Evolutionary conservation across 140 eudicot species (phyloP), one percentile per base, ranked within the genome.

Genomic region (Senecio squalidus): DNA sequence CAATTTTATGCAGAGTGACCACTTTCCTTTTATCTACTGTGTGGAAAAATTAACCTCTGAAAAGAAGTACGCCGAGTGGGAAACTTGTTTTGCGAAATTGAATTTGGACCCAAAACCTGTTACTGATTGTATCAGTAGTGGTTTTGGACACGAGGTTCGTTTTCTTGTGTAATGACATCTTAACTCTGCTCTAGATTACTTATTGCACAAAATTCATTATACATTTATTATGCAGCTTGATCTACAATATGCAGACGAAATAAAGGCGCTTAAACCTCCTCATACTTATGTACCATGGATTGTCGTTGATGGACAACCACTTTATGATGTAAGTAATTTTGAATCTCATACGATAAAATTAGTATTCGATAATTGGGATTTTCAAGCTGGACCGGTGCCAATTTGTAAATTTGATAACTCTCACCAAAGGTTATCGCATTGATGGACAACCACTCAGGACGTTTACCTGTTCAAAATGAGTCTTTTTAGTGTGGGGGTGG

Each of bases 201-300:
- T n/a, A n/a, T n/a, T n/a, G n/a, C n/a, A n/a, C n/a, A n/a, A n/a
- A n/a, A n/a, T n/a, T n/a, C n/a, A n/a, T n/a, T n/a, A n/a, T n/a
- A n/a, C n/a, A n/a, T n/a, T n/a, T n/a, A 50, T 38, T 69, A 16
- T 82, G 81, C 85, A 90, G 97, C 95, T 90, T 69, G 84, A 71
- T 60, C 83, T 90, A 23, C 59, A 55, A 66, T 86, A 88, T 61
- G 96, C 90, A 5, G 90, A 78, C n/a, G 83, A 73, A 61, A 93
- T 92, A 55, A 70, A 73, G 43, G 80, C 83, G 8, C 99, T 93
- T 45, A 43, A 82, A 67, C 99, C 99, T 62, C 96, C 94, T 58
- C 96, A 93, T 58, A 69, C 67, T 28, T 93, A 88, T 34, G 96
- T 93, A 33, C 99, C 99, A 15, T 93, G 99, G 99, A 86, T 93